Percentiles rank a stretch among this genome's conserved stretches.
These are phyloP conservation scores for Boletus speciosus DNA, from an alignment of 768 basidiomycete genomes.

Conservation along the genomic window DNA sequence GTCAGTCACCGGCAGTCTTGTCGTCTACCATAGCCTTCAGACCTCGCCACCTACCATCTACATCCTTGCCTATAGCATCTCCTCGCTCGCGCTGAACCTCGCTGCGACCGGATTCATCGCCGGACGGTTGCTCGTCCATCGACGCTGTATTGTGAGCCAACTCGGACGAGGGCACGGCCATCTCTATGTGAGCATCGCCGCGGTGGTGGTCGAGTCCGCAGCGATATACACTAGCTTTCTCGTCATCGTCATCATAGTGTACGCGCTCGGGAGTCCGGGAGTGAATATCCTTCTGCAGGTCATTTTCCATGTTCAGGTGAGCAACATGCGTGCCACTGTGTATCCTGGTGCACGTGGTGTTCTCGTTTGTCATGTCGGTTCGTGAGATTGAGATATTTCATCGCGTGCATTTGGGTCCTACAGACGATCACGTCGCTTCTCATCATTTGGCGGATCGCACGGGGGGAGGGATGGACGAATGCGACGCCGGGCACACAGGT, in stretches of 20 bases:
- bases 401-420: not conserved
- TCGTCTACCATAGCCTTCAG: conserved; percentile 1
- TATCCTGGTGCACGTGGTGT: not conserved
- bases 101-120: conserved; percentile 29
- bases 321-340: not conserved
- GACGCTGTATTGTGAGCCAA: conserved; percentile 16
- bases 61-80: no score
- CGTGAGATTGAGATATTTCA: not conserved
- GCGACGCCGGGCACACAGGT: not conserved
- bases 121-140: conserved; percentile 22
- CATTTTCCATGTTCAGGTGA: conserved; percentile 7
- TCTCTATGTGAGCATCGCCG: conserved; percentile 36
- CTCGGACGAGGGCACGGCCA: conserved; percentile 35
- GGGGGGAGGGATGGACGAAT: conserved; percentile 33
- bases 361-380: not conserved
- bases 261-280: conserved; percentile 38
- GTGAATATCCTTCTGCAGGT: conserved; percentile 38
- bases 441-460: conserved; percentile 38
- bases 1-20: no score
- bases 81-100: conserved; percentile 16
- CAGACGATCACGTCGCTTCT: conserved; percentile 39
- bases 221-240: conserved; percentile 42
- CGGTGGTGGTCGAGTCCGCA: conserved; percentile 44
- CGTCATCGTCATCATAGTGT: conserved; percentile 40
- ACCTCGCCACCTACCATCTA: no score